Evolutionary conservation across 2,329 filamentous ascomycete species (phyloP).

Genomic region (Cadophora sp.): DNA sequence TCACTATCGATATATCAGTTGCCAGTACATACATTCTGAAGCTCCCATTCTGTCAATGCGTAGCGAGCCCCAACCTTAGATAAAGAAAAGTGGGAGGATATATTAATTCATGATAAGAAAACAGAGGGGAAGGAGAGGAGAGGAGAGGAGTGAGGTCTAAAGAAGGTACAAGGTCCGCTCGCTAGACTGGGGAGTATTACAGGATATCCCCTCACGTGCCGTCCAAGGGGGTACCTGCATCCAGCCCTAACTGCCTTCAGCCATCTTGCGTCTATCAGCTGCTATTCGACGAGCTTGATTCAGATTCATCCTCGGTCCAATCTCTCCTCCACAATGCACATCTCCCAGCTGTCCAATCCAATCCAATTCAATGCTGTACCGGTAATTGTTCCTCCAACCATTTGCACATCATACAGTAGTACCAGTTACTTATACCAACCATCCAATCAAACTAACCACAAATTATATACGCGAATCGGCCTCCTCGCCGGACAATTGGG

Average conservation of each 20-base stretch:
- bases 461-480: neutral
- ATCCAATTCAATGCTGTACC: too few species aligned
- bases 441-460: too few species aligned
- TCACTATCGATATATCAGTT: too few species aligned
- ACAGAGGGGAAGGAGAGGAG: too few species aligned
- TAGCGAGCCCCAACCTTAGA: neutral
- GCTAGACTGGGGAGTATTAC: neutral
- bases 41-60: too few species aligned
- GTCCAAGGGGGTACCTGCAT: constrained; percentile 2
- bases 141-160: neutral
- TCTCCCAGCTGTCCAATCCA: too few species aligned
- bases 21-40: too few species aligned
- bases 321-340: neutral
- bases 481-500: constrained; percentile 20
- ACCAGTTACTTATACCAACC: too few species aligned
- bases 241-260: neutral
- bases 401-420: too few species aligned
- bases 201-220: neutral
- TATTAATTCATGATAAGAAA: too few species aligned
- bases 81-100: constrained; percentile 6
- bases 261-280: neutral
- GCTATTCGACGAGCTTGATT: neutral
- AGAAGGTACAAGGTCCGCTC: neutral
- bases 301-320: neutral
- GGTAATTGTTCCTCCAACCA: too few species aligned